These are phyloP conservation scores for Capsella bursapastoris DNA, from an alignment of 345 rosid species.

Conservation along the genomic window DNA sequence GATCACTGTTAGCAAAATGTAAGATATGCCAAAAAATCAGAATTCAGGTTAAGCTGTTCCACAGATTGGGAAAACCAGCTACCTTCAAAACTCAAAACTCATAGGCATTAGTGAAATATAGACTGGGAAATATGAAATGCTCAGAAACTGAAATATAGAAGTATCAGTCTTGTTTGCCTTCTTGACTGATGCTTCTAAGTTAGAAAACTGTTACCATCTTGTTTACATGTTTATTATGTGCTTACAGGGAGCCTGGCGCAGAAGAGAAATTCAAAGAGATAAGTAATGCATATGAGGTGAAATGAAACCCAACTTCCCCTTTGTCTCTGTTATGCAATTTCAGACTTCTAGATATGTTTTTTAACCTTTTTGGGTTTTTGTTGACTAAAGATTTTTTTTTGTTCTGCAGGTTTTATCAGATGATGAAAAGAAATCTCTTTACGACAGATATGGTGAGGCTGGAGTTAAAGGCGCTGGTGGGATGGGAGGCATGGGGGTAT, in stretches of 20 bases:
- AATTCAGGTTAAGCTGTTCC: background rate
- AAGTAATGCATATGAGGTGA: conserved; percentile 98
- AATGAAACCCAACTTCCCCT: background rate
- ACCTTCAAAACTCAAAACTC: background rate
- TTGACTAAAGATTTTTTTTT: background rate
- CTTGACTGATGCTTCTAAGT: background rate
- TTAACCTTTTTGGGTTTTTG: background rate
- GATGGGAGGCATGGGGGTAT: conserved; percentile 74
- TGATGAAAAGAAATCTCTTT: conserved; percentile 91
- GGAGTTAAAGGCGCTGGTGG: conserved; percentile 89
- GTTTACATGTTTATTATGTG: conserved; percentile 9
- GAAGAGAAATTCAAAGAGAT: conserved; percentile 96
- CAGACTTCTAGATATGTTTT: background rate
- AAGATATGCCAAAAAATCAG: background rate
- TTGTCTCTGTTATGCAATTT: conserved; percentile 9
- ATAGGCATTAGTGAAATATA: background rate
- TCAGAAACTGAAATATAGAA: background rate
- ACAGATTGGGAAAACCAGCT: background rate
- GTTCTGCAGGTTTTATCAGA: conserved; percentile 59
- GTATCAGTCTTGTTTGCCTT: background rate
- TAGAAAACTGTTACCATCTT: background rate
- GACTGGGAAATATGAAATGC: conserved; percentile 8
- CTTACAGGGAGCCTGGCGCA: conserved; percentile 81
- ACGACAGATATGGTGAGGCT: conserved; percentile 94
- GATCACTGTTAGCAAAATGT: conserved; percentile 8